Percentiles rank a stretch among this genome's conserved stretches.
Evolutionary conservation across 495 filamentous ascomycete genomes (phyloP).

Genomic region (Xylaria grammica): DNA sequence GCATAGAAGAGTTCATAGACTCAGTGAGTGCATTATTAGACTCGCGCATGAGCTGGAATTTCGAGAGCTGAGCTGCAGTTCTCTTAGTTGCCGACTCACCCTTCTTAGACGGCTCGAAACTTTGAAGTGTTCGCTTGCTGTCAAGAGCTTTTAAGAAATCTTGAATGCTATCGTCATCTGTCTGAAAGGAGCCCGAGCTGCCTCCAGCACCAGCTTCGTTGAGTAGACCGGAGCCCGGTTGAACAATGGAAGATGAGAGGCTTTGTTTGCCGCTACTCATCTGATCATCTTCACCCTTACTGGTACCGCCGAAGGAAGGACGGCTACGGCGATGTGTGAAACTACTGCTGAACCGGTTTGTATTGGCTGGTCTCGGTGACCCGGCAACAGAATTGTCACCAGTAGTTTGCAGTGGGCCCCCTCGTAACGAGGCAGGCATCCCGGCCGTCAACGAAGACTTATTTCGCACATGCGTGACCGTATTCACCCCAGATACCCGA

Average conservation of each 20-base stretch:
- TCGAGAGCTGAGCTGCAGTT: conserved; percentile 71
- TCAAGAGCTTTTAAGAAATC: conserved; percentile 91
- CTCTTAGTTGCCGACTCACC: conserved; percentile 65
- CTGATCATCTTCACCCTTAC: conserved; percentile 81
- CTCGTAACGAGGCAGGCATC: conserved; percentile 68
- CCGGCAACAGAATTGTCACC: conserved; percentile 65
- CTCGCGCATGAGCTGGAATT: conserved; percentile 84
- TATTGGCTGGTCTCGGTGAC: conserved; percentile 77
- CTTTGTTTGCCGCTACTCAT: conserved; percentile 87
- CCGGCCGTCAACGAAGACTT: conserved; percentile 68
- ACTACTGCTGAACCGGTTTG: conserved; percentile 80
- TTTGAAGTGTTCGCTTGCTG: conserved; percentile 76
- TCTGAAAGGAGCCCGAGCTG: conserved; percentile 80
- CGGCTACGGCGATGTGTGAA: conserved; percentile 73
- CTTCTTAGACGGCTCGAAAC: conserved; percentile 63
- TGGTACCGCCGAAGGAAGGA: conserved; percentile 72
- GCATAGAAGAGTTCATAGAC: conserved; percentile 82
- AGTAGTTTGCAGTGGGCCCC: conserved; percentile 52
- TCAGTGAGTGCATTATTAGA: conserved; percentile 85
- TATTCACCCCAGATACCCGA: conserved; percentile 55
- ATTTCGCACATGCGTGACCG: conserved; percentile 67
- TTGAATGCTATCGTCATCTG: conserved; percentile 89
- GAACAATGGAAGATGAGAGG: conserved; percentile 76
- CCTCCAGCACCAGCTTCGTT: conserved; percentile 71
- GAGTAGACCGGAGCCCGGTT: conserved; percentile 84